Evolutionary conservation across 176 grass and related monocot species (phyloP).

Genomic region (Leersia perrieri): DNA sequence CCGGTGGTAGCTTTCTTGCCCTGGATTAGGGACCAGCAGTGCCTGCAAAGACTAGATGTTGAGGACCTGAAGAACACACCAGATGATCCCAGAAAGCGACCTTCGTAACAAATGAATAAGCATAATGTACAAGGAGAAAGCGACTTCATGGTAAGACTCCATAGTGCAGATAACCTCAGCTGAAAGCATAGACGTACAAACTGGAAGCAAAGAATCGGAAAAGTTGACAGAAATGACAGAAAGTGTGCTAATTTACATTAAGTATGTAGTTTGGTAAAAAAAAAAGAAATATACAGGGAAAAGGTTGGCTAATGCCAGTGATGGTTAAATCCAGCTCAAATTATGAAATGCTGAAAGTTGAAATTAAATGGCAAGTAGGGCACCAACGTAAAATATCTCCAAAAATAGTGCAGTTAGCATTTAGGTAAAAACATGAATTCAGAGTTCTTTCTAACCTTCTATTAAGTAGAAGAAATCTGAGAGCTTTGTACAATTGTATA

Average conservation of each 20-base stretch:
- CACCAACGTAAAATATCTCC: neutral
- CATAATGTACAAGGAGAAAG: slow-evolving; percentile 34
- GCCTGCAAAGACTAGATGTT: slow-evolving; percentile 13
- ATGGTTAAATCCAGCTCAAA: slow-evolving; percentile 5
- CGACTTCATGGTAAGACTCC: slow-evolving; percentile 13
- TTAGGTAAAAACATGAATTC: neutral
- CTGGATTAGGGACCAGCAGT: slow-evolving; percentile 37
- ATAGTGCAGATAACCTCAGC: slow-evolving; percentile 16
- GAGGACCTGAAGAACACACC: slow-evolving; percentile 24
- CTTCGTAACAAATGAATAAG: slow-evolving; percentile 35
- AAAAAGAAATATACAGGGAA: neutral
- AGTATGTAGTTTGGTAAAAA: neutral
- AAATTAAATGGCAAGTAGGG: neutral
- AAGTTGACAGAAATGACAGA: neutral
- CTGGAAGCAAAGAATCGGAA: slow-evolving; percentile 34
- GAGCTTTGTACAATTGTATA: neutral
- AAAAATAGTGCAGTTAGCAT: neutral
- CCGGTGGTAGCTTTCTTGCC: slow-evolving; percentile 43
- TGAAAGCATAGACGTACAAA: slow-evolving; percentile 20
- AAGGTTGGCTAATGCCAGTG: neutral
- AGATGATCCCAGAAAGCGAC: slow-evolving; percentile 34
- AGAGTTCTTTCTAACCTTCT: neutral
- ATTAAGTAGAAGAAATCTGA: neutral
- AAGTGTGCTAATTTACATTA: neutral
- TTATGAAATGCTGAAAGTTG: neutral